Evolutionary conservation across 2,329 filamentous ascomycete species (phyloP).

Genomic region (Cordyceps cateniannulata): DNA sequence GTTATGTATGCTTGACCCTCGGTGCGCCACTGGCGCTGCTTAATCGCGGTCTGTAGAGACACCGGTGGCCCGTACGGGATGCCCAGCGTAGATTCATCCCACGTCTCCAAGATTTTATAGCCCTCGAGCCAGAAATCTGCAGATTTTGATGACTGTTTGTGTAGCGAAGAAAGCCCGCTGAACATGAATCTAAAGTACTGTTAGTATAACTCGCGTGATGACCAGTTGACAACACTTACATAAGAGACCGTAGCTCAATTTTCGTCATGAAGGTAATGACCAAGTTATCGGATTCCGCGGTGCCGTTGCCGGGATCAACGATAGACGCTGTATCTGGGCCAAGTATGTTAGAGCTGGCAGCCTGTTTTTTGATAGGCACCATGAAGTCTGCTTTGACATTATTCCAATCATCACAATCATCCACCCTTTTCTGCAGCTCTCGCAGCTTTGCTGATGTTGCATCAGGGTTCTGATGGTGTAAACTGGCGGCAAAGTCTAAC

Average conservation of each 20-base stretch:
- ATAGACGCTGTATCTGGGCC: constrained; percentile 52
- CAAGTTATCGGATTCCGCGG: constrained; percentile 45
- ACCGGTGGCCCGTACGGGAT: constrained; percentile 36
- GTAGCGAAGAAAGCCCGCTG: constrained; percentile 43
- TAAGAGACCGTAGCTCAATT: constrained; percentile 48
- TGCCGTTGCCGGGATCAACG: constrained; percentile 39
- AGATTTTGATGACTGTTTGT: constrained; percentile 29
- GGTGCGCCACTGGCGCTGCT: constrained; percentile 56
- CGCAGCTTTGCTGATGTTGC: constrained; percentile 54
- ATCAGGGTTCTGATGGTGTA: constrained; percentile 56
- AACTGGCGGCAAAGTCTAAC: constrained; percentile 63
- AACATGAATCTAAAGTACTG: constrained; percentile 37
- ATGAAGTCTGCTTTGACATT: constrained; percentile 42
- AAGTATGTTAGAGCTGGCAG: constrained; percentile 41
- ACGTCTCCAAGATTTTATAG: constrained; percentile 41
- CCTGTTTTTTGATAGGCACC: constrained; percentile 49
- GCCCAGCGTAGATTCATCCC: constrained; percentile 29
- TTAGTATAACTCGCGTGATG: neutral
- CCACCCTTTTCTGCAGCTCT: constrained; percentile 55
- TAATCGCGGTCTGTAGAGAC: constrained; percentile 51
- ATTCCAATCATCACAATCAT: constrained; percentile 47
- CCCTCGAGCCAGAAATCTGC: constrained; percentile 37
- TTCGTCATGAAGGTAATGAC: constrained; percentile 56
- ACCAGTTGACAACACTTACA: constrained; percentile 17
- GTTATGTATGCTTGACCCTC: constrained; percentile 63